Evolutionary conservation across 1,139 yeast genomes (phyloP).

Genomic region (Zhuliangozyma blackwelliae): DNA sequence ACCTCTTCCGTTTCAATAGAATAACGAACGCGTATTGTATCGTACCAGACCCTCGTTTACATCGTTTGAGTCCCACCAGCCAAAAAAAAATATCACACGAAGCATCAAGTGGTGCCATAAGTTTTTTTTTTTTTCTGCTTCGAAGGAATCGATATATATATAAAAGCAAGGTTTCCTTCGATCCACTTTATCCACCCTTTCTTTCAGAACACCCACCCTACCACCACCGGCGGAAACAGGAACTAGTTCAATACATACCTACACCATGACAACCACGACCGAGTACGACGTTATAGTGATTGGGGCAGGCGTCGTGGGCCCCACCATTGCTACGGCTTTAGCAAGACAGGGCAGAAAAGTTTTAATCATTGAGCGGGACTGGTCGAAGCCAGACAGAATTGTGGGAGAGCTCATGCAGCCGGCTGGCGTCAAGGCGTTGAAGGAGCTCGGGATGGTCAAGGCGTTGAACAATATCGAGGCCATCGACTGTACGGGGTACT

Average conservation of each 20-base stretch:
- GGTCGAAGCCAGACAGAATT: constrained; percentile 89
- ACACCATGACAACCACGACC: neutral
- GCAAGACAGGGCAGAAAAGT: constrained; percentile 87
- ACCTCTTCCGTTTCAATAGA: neutral
- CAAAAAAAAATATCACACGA: neutral
- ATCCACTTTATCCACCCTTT: too few relatives aligned
- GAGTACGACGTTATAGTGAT: constrained; percentile 63
- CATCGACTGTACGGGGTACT: constrained; percentile 72
- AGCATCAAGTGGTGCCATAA: too few relatives aligned
- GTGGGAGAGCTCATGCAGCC: constrained; percentile 98
- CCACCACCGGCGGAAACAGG: too few relatives aligned
- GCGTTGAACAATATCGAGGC: constrained; percentile 84
- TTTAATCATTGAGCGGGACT: constrained; percentile 76
- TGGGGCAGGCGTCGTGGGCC: constrained; percentile 97
- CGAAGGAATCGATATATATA: too few relatives aligned
- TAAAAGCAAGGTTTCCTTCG: too few relatives aligned
- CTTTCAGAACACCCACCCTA: too few relatives aligned
- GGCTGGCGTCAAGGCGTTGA: constrained; percentile 79
- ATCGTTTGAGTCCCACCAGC: constrained; percentile 1
- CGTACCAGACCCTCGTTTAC: too few relatives aligned
- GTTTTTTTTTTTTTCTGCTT: too few relatives aligned
- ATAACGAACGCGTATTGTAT: neutral
- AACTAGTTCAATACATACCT: too few relatives aligned
- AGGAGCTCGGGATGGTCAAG: constrained; percentile 74
- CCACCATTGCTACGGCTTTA: constrained; percentile 83